phyloP scores from a whole-genome alignment of 179 eudicot species.

The Drosera spatulata region DNA sequence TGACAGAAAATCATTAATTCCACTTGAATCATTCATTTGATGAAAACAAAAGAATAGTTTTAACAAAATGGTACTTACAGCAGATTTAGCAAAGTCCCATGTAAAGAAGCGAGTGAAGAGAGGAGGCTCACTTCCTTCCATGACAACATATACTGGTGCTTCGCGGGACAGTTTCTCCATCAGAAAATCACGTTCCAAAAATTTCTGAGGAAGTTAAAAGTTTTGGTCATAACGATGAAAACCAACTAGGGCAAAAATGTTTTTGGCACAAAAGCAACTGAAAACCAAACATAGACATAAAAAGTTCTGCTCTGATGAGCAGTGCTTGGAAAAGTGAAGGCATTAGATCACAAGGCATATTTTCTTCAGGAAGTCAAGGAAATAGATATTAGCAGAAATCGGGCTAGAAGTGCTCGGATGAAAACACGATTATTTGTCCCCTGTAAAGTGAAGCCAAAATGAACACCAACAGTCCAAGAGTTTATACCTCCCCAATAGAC shows the following conservation, averaged over 20 bases:
- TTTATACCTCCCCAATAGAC: conserved; percentile 65
- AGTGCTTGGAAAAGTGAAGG: no score
- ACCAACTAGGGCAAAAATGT: no score
- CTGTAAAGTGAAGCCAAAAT: neutral
- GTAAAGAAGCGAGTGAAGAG: conserved; percentile 89
- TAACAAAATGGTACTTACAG: conserved; percentile 29
- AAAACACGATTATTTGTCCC: neutral
- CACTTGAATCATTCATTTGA: neutral
- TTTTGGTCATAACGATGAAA: neutral
- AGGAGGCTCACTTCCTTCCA: conserved; percentile 88
- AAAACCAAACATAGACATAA: no score
- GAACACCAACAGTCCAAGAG: neutral
- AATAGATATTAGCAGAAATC: no score
- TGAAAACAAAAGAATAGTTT: no score
- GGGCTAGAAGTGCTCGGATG: neutral
- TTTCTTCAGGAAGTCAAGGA: no score
- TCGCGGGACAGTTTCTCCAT: conserved; percentile 55
- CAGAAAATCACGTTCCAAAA: conserved; percentile 74
- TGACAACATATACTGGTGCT: conserved; percentile 65
- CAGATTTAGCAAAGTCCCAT: conserved; percentile 79
- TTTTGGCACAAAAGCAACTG: no score
- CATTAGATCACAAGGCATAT: no score
- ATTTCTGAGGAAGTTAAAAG: conserved; percentile 48
- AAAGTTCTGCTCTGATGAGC: no score
- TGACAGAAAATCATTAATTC: conserved; percentile 2